Percentiles rank a stretch among this genome's conserved stretches.
Conservation (phyloP, 805 yeast genomes). For the Myxozyma neotropica region DNA sequence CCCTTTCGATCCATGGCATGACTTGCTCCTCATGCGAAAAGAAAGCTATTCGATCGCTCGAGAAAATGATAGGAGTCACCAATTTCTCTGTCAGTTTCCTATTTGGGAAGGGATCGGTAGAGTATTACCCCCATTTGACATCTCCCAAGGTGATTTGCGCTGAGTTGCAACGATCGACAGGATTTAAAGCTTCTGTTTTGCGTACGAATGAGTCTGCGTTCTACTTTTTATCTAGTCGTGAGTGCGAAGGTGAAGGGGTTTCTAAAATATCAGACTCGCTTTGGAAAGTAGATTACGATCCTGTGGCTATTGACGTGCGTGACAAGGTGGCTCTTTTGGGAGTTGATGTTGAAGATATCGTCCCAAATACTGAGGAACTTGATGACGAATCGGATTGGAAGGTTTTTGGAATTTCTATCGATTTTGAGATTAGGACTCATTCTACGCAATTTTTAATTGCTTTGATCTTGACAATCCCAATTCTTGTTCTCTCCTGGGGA, state of each 20-base stretch:
- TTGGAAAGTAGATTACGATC: constrained; percentile 15
- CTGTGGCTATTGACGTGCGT: background rate
- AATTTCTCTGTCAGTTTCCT: constrained; percentile 10
- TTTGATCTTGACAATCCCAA: constrained; percentile 16
- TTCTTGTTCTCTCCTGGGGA: constrained; percentile 28
- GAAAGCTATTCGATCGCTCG: constrained; percentile 10
- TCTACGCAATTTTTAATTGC: background rate
- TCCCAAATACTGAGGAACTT: background rate
- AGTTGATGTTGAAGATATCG: constrained; percentile 8
- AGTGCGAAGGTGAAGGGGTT: constrained; percentile 5
- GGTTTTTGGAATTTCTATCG: background rate
- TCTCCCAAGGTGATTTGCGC: constrained; percentile 11
- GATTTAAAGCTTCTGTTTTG: constrained; percentile 14
- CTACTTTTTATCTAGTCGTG: background rate
- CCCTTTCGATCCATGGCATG: constrained; percentile 24
- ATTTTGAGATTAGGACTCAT: background rate
- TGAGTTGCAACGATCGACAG: constrained; percentile 19
- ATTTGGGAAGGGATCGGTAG: constrained; percentile 11
- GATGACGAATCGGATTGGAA: background rate
- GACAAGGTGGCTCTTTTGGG: constrained; percentile 11
- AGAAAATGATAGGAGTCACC: constrained; percentile 8
- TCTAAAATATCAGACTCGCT: background rate
- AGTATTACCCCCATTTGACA: constrained; percentile 5
- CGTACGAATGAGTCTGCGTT: constrained; percentile 14
- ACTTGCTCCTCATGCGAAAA: constrained; percentile 27